These are phyloP conservation scores for Phylloporus sp. DNA, from an alignment of 768 basidiomycete genomes.

Conservation along the genomic window DNA sequence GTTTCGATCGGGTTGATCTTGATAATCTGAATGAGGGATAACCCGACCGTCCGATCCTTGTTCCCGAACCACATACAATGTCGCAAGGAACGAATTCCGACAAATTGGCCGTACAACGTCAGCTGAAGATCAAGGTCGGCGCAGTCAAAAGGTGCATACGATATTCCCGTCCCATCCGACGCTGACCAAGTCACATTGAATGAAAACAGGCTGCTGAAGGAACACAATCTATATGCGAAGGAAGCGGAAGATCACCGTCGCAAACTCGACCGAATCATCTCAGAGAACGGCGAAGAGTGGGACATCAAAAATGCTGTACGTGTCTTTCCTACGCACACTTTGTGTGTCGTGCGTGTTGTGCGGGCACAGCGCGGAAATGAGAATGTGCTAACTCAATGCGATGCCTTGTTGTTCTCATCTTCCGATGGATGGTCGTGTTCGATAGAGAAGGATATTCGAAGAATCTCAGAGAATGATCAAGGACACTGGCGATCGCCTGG, in stretches of 20 bases:
- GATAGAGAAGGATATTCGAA: constrained; percentile 59
- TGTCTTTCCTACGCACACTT: constrained; percentile 16
- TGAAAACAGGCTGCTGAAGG: constrained; percentile 56
- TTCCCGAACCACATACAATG: constrained; percentile 16
- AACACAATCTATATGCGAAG: constrained; percentile 57
- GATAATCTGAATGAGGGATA: constrained; percentile 5
- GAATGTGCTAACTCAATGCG: constrained; percentile 18
- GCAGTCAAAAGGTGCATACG: constrained; percentile 55
- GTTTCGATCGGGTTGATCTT: neutral
- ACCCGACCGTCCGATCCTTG: neutral
- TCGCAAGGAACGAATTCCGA: constrained; percentile 16
- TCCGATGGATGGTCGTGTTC: constrained; percentile 1
- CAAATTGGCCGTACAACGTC: constrained; percentile 43
- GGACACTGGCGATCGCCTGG: constrained; percentile 60
- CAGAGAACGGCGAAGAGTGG: constrained; percentile 65
- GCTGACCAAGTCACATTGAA: constrained; percentile 11
- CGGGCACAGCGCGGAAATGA: constrained; percentile 29
- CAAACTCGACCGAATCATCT: constrained; percentile 58
- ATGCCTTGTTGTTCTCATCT: constrained; percentile 8
- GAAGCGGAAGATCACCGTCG: constrained; percentile 57
- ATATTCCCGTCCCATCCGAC: constrained; percentile 15
- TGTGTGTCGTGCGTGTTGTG: constrained; percentile 13
- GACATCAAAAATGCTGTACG: constrained; percentile 71
- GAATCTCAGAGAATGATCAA: constrained; percentile 80
- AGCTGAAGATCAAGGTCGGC: constrained; percentile 75